Percentiles rank a stretch among this genome's conserved stretches.
Conservation (phyloP, 306 rosid species). For the Elaeagnus macrophylla region DNA sequence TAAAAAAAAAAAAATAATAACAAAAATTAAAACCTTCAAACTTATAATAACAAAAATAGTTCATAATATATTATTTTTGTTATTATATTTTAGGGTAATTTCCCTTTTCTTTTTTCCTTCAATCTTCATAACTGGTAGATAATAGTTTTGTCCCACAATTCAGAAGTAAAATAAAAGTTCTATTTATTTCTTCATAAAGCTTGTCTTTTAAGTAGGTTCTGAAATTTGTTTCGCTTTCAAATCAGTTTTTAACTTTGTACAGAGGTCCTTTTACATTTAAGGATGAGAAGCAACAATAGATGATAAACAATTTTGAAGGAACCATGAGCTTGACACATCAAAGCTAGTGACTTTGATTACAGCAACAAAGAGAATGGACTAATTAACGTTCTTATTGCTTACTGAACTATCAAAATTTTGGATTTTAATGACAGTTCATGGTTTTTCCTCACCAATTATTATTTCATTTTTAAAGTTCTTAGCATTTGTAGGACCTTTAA, state of each 20-base stretch:
- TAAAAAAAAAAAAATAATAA: too few species aligned
- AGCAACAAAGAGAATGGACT: slow-evolving; percentile 28
- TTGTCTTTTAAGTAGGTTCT: slow-evolving; percentile 1
- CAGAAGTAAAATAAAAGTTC: too few species aligned
- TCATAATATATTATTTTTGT: too few species aligned
- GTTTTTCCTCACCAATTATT: slow-evolving; percentile 36
- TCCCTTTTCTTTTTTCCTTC: too few species aligned
- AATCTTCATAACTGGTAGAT: too few species aligned
- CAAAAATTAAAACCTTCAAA: too few species aligned
- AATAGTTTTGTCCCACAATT: too few species aligned
- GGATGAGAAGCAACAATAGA: slow-evolving; percentile 20
- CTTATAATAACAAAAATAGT: too few species aligned
- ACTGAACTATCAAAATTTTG: slow-evolving; percentile 18
- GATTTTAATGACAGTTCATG: slow-evolving; percentile 22
- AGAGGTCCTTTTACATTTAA: slow-evolving; percentile 10
- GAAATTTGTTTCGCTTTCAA: neutral
- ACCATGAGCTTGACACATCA: slow-evolving; percentile 11
- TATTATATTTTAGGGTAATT: too few species aligned
- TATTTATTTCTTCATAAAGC: too few species aligned
- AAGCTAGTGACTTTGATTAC: slow-evolving; percentile 33
- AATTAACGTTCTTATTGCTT: slow-evolving; percentile 34
- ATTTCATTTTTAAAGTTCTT: slow-evolving; percentile 7
- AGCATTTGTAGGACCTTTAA: slow-evolving; percentile 20
- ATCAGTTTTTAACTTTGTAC: neutral
- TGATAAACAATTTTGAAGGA: neutral